Evolutionary conservation across 768 basidiomycete species (phyloP).

Genomic region (Hygrophoropsis aurantiaca): DNA sequence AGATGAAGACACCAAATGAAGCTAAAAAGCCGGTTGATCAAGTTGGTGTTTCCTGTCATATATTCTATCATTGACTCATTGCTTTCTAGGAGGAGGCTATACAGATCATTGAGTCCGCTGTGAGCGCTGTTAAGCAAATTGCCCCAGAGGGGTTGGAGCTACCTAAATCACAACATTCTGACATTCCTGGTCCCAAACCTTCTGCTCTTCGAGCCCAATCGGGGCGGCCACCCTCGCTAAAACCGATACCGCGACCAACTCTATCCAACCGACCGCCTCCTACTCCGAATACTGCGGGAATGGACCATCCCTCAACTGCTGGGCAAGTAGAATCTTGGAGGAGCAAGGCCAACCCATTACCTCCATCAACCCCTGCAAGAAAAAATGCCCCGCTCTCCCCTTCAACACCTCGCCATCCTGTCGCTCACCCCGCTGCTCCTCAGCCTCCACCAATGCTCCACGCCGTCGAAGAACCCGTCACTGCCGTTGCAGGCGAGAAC

Average conservation of each 20-base stretch:
- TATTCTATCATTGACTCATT: constrained; percentile 17
- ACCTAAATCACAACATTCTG: constrained; percentile 1
- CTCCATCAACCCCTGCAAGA: constrained; percentile 25
- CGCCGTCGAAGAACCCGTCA: constrained; percentile 37
- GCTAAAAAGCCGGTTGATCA: constrained; percentile 14
- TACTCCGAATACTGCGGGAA: constrained; percentile 14
- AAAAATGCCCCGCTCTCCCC: too few relatives aligned
- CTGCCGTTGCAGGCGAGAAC: constrained; percentile 51
- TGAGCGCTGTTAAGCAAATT: constrained; percentile 24
- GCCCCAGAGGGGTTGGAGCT: constrained; percentile 11
- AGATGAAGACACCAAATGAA: constrained; percentile 42
- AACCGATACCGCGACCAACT: constrained; percentile 24
- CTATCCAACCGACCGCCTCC: constrained; percentile 24
- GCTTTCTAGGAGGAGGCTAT: constrained; percentile 40
- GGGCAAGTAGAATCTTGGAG: constrained; percentile 67
- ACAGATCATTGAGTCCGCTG: constrained; percentile 48
- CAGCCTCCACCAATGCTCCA: constrained; percentile 32
- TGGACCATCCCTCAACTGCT: constrained; percentile 23
- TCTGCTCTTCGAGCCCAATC: constrained; percentile 14
- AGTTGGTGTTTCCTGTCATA: constrained; percentile 10
- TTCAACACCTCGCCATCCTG: constrained; percentile 8
- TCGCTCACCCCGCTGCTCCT: constrained; percentile 30
- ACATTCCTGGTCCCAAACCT: neutral
- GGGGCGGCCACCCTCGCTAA: constrained; percentile 36
- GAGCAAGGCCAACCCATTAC: constrained; percentile 41